Conservation (phyloP, 306 rosid genomes). For the Nissolia schottii region DNA sequence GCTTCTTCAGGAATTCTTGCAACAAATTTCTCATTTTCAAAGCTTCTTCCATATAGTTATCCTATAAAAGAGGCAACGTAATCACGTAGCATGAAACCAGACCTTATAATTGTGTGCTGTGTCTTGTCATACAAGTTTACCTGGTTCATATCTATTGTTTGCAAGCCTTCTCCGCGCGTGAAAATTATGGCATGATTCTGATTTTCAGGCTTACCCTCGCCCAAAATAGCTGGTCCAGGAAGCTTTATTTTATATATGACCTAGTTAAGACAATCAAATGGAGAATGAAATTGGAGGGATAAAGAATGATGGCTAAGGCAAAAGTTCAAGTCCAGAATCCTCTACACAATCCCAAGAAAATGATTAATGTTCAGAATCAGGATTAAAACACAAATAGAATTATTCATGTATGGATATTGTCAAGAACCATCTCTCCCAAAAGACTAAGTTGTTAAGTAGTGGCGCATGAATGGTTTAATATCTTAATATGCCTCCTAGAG, state of each 20-base stretch:
- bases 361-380: background rate
- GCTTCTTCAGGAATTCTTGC: conserved; percentile 84
- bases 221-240: conserved; percentile 93
- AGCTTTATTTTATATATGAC: conserved; percentile 89
- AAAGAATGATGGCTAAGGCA: background rate
- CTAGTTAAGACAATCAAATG: conserved; percentile 37
- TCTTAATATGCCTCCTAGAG: too few species aligned
- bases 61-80: conserved; percentile 41
- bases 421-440: background rate
- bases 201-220: conserved; percentile 99
- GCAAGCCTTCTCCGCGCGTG: conserved; percentile 96
- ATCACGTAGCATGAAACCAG: conserved; percentile 7
- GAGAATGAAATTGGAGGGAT: background rate
- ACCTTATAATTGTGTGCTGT: background rate
- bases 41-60: conserved; percentile 98
- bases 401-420: background rate
- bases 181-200: conserved; percentile 97
- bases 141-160: conserved; percentile 98
- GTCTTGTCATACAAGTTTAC: conserved; percentile 31
- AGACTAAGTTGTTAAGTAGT: too few species aligned
- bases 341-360: background rate
- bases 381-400: background rate
- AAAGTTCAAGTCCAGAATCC: background rate
- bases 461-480: too few species aligned
- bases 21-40: conserved; percentile 94